Base-by-base conservation (phyloP, 352 stramenopile species). In the Globisporangium sylvaticum region DNA sequence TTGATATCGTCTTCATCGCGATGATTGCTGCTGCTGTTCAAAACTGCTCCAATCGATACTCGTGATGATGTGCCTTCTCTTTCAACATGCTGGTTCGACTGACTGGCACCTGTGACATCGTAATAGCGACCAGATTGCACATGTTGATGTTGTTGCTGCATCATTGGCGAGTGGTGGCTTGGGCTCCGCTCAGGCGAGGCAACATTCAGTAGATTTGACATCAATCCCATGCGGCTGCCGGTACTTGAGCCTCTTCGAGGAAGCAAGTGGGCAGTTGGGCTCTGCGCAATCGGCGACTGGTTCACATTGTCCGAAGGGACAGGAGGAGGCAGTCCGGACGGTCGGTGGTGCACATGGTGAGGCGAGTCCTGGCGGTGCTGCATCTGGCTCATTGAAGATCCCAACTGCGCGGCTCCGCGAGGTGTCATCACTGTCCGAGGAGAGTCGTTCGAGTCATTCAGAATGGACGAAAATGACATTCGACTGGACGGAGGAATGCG, bases 401-500 rank as follows among this genome's bases (percentile, higher is more conserved):
- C 46, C 60, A 54, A 20, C 44, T 59, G 42, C 8, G 56, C 32
- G 24, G 64, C 64, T 14, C 57, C 64, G 4, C 66, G 66, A 12
- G 66, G 66, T 4, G 64, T 68, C 61, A 37, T 58, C 29, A 65
- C 62, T 22, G 50, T 62, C 66, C 48, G 71, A 31, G 52, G 74
- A 29, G 83, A 92, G 68, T 94, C 84, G 29, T 60, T 60, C 1
- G 84, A 91, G 29, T 96, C 83, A 60, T 96, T 96, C 60, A 96
- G 58, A 62, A 96, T 96, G 4, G 88, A 96, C 31, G 86, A 94
- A 52, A 96, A 96, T 46, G 88, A 96, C 88, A 96, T 96, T n/a
- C 86, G 76, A 66, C 87, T 95, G 44, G 75, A 82, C 42, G 73
- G 60, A 14, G 72, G 70, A 37, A 80, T 79, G 4, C 67, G 73